Conservation (phyloP, 345 rosid species). For the Abelmoschus esculentus region DNA sequence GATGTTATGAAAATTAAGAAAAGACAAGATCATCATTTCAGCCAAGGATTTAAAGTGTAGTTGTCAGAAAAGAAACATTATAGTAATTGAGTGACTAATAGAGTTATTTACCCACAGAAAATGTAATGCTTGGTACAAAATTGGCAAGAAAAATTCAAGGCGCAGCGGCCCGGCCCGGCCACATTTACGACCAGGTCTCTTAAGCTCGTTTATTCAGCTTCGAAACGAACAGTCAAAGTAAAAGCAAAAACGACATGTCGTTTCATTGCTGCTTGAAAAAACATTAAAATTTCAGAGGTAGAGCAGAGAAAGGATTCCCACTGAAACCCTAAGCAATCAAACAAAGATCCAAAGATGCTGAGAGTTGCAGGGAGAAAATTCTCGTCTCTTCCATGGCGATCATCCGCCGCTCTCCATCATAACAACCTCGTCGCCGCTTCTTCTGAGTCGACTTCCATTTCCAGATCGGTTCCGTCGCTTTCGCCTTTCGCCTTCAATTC, state of each 20-base stretch:
- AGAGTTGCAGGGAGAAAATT: slow-evolving; percentile 72
- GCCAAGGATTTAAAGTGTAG: too few species aligned
- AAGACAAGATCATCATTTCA: too few species aligned
- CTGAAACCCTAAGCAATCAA: slow-evolving; percentile 5
- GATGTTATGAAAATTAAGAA: too few species aligned
- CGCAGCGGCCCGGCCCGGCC: neutral
- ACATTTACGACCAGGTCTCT: too few species aligned
- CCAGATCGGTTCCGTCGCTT: slow-evolving; percentile 31
- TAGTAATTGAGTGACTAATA: too few species aligned
- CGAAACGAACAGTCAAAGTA: neutral
- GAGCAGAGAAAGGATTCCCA: neutral
- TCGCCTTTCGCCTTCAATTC: slow-evolving; percentile 20
- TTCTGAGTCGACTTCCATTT: slow-evolving; percentile 12
- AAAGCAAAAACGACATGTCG: neutral
- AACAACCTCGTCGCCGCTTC: slow-evolving; percentile 8
- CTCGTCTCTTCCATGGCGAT: slow-evolving; percentile 41
- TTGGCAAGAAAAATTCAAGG: neutral
- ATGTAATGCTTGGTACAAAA: too few species aligned
- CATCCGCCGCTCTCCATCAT: slow-evolving; percentile 31
- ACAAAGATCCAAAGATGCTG: slow-evolving; percentile 39
- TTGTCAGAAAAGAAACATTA: too few species aligned
- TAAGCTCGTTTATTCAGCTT: neutral
- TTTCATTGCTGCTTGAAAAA: neutral
- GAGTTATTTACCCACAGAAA: too few species aligned
- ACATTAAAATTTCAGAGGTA: neutral